phyloP scores from a whole-genome alignment of 1,284 basidiomycete species.

The Peniophora sp. region DNA sequence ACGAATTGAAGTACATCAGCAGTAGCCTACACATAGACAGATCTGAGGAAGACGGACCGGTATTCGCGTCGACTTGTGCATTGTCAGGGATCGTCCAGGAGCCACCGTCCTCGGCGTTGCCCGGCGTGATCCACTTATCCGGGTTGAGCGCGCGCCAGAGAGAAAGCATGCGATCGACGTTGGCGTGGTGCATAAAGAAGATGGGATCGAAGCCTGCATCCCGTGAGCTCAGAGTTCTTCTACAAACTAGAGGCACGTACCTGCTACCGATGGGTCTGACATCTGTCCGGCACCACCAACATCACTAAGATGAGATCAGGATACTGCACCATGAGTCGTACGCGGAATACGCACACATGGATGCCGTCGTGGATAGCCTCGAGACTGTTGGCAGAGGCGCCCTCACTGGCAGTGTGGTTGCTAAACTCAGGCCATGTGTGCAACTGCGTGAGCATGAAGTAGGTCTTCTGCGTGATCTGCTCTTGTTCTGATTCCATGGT shows the following conservation, averaged over 20 bases:
- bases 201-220: conserved; percentile 40
- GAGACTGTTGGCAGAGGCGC: conserved; percentile 33
- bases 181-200: conserved; percentile 40
- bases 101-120: conserved; percentile 18
- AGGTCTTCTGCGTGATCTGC: conserved; percentile 26
- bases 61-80: conserved; percentile 22
- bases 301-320: conserved; percentile 20
- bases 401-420: conserved; percentile 31
- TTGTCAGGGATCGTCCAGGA: conserved; percentile 22
- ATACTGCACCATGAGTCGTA: background rate
- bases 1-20: background rate
- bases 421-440: conserved; percentile 36
- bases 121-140: conserved; percentile 26
- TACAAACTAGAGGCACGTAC: conserved; percentile 10
- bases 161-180: conserved; percentile 38
- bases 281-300: conserved; percentile 33
- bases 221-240: background rate
- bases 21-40: background rate
- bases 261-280: conserved; percentile 27
- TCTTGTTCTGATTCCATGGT: conserved; percentile 13
- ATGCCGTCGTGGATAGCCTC: conserved; percentile 43
- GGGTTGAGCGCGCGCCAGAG: conserved; percentile 36
- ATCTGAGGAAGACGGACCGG: conserved; percentile 21
- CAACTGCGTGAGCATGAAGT: conserved; percentile 30
- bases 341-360: conserved; percentile 18